A percentile compares a stretch with the other conserved stretches of the same genome.
phyloP scores from a whole-genome alignment of 2,329 filamentous ascomycete genomes.

The Fusarium humuli region DNA sequence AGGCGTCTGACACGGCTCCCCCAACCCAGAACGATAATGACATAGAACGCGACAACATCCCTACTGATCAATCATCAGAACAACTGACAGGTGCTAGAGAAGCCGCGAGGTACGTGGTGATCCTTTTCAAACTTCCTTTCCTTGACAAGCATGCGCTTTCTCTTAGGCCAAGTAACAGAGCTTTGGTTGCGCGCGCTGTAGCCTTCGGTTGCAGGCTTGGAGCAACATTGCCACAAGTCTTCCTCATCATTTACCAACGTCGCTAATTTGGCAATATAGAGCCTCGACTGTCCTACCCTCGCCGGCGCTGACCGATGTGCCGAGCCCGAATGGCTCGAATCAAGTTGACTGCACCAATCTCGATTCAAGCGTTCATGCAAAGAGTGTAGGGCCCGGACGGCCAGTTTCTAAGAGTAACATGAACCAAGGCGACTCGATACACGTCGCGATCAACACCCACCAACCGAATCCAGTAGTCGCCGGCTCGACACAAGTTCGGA shows the following conservation, averaged over 20 bases:
- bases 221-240: conserved; percentile 7
- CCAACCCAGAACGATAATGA: conserved; percentile 27
- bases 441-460: conserved; percentile 17
- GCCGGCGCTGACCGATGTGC: conserved; percentile 71
- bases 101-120: conserved; percentile 26
- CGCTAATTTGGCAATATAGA: conserved; percentile 38
- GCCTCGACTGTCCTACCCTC: conserved; percentile 64
- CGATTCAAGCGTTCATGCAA: conserved; percentile 24
- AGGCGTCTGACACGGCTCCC: conserved; percentile 17
- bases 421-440: conserved; percentile 12
- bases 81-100: conserved; percentile 21
- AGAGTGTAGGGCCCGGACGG: conserved; percentile 14
- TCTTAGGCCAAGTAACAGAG: not conserved
- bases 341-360: conserved; percentile 51
- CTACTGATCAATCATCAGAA: conserved; percentile 15
- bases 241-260: conserved; percentile 2
- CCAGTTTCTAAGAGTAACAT: conserved; percentile 17
- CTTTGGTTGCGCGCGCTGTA: conserved; percentile 2
- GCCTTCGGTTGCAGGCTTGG: conserved; percentile 11
- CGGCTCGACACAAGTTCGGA: conserved; percentile 5
- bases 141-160: not conserved
- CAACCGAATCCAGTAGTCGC: conserved; percentile 1
- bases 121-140: not conserved
- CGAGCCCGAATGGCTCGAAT: conserved; percentile 58
- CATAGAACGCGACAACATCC: conserved; percentile 16